Base-by-base conservation (phyloP, 208 protist species). In the Lotmaria passim region DNA sequence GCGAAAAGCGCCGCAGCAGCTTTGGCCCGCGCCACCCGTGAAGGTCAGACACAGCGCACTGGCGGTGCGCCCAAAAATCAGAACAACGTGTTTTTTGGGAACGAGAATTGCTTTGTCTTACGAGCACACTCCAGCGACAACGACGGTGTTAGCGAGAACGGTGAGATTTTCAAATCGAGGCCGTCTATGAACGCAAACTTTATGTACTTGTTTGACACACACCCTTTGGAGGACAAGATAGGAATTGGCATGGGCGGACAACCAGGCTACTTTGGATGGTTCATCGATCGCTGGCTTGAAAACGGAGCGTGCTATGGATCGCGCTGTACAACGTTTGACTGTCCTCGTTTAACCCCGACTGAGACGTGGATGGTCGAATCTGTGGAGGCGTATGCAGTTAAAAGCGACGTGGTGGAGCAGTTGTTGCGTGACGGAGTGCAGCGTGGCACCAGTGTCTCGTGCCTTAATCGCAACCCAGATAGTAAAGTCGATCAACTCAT, bases 211-310 rank as follows among this genome's bases (percentile, higher is more conserved):
- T 93, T 93, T 44, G 84, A 93, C 24, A 63, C 68, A 2, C 84
- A 93, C 60, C 79, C 87, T 5, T 44, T 77, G 6, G 73, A 75
- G 17, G 78, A 81, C 1, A 84, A 82, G 44, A 60, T 79, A 19
- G 87, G 87, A 7, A 85, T 93, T 63, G 87, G 82, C 4, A 90
- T 93, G 87, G 84, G 84, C 51, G 87, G 87, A 0, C 77, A 87
- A 43, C 74, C 81, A 0, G 79, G 78, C 0, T 82, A 90, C 31
- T 90, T 81, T 70, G 84, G 84, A 2, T 90, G 79, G 82, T 93
- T 90, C 69, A 43, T 93, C 26, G 82, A 93, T 47, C 60, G 84
- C 2, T 93, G 87, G 87, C 62, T 93, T 7, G 87, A 93, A 47
- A 71, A 75, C 1, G 87, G 87, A 7, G 23, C 53, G 10, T 93